Evolutionary conservation across 805 yeast species (phyloP).

Genomic region (Diddensiella transvaalensis): DNA sequence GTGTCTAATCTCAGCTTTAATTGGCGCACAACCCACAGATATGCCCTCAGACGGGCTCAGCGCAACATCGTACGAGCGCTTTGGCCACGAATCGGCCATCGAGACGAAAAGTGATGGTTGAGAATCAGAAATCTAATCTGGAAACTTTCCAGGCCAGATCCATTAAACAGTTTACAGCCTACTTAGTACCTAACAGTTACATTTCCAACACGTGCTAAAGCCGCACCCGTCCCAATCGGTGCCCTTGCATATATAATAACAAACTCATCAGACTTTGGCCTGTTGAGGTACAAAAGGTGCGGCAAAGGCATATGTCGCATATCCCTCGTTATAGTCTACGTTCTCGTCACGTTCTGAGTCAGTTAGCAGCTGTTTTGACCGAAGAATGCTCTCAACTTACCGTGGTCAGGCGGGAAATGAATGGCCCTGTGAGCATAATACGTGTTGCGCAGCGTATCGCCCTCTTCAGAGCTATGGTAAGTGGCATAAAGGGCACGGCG

Average conservation of each 20-base stretch:
- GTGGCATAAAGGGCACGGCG: conserved; percentile 17
- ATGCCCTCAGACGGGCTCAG: too few relatives aligned
- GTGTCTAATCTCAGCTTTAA: too few relatives aligned
- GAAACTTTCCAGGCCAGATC: too few relatives aligned
- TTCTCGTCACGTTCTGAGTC: conserved; percentile 11
- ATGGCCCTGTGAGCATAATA: conserved; percentile 14
- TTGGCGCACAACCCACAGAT: too few relatives aligned
- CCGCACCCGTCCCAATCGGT: too few relatives aligned
- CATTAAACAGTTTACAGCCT: too few relatives aligned
- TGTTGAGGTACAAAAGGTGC: conserved; percentile 9
- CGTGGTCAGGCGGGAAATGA: conserved; percentile 15
- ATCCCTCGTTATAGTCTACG: conserved; percentile 13
- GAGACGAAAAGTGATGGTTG: too few relatives aligned
- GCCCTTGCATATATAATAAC: too few relatives aligned
- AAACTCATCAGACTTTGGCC: not conserved
- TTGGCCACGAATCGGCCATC: not conserved
- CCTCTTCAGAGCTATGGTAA: conserved; percentile 10
- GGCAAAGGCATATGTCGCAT: conserved; percentile 14
- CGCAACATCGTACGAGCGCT: not conserved
- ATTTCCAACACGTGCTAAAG: too few relatives aligned
- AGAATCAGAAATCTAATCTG: too few relatives aligned
- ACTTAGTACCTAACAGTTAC: too few relatives aligned
- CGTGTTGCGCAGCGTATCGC: conserved; percentile 9
- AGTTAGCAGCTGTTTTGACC: not conserved
- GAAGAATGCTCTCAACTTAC: not conserved